Evolutionary conservation across 2,329 filamentous ascomycete genomes (phyloP).

Genomic region (Colletotrichum lini): DNA sequence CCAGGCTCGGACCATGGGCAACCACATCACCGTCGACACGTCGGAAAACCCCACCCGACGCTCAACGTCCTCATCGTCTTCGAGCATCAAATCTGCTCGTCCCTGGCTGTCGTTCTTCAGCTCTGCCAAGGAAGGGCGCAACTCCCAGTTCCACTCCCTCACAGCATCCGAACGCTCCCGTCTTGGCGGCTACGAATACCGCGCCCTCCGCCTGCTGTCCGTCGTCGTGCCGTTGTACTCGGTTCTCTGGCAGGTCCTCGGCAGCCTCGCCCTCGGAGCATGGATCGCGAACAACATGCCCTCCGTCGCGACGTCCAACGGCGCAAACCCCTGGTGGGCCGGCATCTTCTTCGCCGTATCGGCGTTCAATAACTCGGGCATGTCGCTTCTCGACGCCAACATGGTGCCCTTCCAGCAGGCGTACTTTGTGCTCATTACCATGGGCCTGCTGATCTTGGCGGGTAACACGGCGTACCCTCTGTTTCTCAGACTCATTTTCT

Average conservation of each 20-base stretch:
- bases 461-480: constrained; percentile 78
- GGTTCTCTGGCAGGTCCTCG: constrained; percentile 70
- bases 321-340: constrained; percentile 77
- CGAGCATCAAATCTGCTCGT: constrained; percentile 9
- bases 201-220: constrained; percentile 71
- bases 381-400: constrained; percentile 77
- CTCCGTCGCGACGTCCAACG: constrained; percentile 65
- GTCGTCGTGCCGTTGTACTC: constrained; percentile 74
- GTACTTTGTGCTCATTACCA: constrained; percentile 65
- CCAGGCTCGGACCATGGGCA: not conserved
- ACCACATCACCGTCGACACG: not conserved
- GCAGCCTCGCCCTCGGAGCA: constrained; percentile 71
- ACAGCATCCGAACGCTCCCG: constrained; percentile 67
- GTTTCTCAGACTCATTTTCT: constrained; percentile 73
- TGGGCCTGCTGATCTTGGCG: constrained; percentile 72
- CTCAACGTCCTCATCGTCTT: constrained; percentile 19
- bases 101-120: constrained; percentile 54
- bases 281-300: constrained; percentile 70
- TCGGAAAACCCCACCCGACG: constrained; percentile 2
- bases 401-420: constrained; percentile 72
- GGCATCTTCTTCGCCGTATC: constrained; percentile 78
- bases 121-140: constrained; percentile 60
- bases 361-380: constrained; percentile 80
- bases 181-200: constrained; percentile 75
- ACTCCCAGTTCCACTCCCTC: constrained; percentile 69